A percentile compares a stretch with the other conserved stretches of the same genome.
Conservation (phyloP, 257 asterid species). For the Solanum tarijense region DNA sequence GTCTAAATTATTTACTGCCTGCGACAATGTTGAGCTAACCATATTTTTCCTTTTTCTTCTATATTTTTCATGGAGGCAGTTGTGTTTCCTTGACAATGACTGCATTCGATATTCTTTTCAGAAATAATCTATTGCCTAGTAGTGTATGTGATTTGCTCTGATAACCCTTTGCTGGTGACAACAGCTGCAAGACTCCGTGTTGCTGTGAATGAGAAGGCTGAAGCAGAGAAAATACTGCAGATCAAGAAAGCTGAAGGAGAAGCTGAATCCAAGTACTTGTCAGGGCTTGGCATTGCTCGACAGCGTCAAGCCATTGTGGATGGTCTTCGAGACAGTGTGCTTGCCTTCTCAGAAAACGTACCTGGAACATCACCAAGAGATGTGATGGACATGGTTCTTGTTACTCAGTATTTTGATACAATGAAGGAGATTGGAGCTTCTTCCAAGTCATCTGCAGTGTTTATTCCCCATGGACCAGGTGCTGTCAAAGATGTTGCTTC, state of each 20-base stretch:
- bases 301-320: slow-evolving; percentile 40
- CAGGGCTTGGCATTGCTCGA: slow-evolving; percentile 34
- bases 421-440: slow-evolving; percentile 33
- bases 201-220: slow-evolving; percentile 40
- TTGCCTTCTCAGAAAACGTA: slow-evolving; percentile 28
- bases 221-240: slow-evolving; percentile 34
- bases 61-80: background rate
- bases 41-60: background rate
- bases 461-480: slow-evolving; percentile 36
- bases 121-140: background rate
- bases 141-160: background rate
- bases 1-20: background rate
- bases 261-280: slow-evolving; percentile 29
- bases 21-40: background rate
- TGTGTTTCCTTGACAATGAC: background rate
- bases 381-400: slow-evolving; percentile 36
- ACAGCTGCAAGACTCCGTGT: slow-evolving; percentile 36
- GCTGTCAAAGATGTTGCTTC: slow-evolving; percentile 30
- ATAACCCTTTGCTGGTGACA: background rate
- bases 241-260: slow-evolving; percentile 38
- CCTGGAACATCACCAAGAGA: slow-evolving; percentile 33
- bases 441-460: slow-evolving; percentile 26
- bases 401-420: slow-evolving; percentile 32
- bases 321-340: slow-evolving; percentile 29
- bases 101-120: background rate